A percentile compares a stretch with the other conserved stretches of the same genome.
Conservation (phyloP, 169 alveolate genomes). For the Plasmodium sp. region DNA sequence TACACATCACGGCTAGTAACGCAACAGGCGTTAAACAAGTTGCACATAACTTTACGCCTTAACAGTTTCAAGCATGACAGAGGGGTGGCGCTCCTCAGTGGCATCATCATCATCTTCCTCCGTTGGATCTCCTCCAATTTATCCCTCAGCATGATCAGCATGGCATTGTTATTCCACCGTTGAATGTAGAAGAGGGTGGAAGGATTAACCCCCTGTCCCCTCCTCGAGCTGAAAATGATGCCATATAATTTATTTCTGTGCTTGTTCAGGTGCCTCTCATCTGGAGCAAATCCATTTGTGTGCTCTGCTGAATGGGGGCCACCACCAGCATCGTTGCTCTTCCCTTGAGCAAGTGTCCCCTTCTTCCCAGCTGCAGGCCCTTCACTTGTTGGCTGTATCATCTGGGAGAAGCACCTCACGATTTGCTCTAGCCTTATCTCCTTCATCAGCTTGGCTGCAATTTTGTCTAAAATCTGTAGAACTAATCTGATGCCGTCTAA, state of each 20-base stretch:
- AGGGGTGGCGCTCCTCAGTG: neutral
- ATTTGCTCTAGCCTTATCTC: constrained; percentile 15
- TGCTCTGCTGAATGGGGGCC: neutral
- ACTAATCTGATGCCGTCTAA: constrained; percentile 19
- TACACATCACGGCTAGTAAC: neutral
- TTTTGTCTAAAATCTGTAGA: constrained; percentile 33
- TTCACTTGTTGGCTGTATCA: neutral
- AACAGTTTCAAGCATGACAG: neutral
- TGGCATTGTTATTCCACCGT: constrained; percentile 25
- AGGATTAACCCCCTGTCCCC: neutral
- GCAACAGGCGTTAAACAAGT: neutral
- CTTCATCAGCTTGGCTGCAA: constrained; percentile 10
- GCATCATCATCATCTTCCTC: neutral
- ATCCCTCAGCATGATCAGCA: constrained; percentile 34
- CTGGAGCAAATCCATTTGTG: neutral
- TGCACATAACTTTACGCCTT: neutral
- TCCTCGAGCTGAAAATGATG: neutral
- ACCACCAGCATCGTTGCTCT: neutral
- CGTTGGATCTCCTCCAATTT: constrained; percentile 28
- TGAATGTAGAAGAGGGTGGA: neutral
- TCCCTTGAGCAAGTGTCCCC: neutral
- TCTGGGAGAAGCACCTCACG: constrained; percentile 1
- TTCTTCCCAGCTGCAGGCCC: neutral
- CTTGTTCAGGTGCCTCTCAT: neutral
- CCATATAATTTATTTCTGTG: constrained; percentile 7